Evolutionary conservation across 2,329 filamentous ascomycete species (phyloP), one percentile per base, ranked within the genome.

Genomic region (Ilyonectria robusta): DNA sequence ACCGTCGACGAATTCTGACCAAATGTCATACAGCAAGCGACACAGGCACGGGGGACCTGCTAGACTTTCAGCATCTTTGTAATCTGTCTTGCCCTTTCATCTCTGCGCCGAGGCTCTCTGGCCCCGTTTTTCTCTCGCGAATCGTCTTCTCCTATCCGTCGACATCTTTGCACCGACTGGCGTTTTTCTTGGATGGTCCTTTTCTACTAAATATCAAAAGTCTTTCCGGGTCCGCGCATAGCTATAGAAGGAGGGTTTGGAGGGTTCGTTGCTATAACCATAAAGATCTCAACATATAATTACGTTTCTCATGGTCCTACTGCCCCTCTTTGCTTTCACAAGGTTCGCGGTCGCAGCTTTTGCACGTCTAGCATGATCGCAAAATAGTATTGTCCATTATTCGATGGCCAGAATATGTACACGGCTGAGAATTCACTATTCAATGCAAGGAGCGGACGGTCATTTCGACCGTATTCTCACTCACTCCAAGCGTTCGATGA

Each of bases 121-220:
- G 65, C 65, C 47, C 50, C 47, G 50, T 60, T 65, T 62, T 55
- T 42, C 42, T 58, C n/a, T 35, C 55, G 33, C 33, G 47, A 54
- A 59, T 48, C 60, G 33, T 65, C 64, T 62, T 72, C 62, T 67
- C 66, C 67, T 70, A 58, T 65, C 55, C 60, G 61, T 65, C 61
- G 67, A 75, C 17, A 68, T 75, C 51, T 63, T 68, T 70, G 72
- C 61, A 74, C 67, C 67, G 66, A 66, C 71, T 75, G 72, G 74
- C 72, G 74, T 76, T 76, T 68, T 67, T 69, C 21, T 71, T 71
- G 69, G 66, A 72, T 62, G 70, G 68, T 60, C 47, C 51, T 59
- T 70, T 72, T 69, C 64, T 67, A 59, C 61, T 67, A 67, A 69
- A 76, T 66, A 65, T 70, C 70, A 76, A 76, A 76, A 76, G 72